phyloP scores from a whole-genome alignment of 148 eudicot species.

The Heliamphora exappendiculata region DNA sequence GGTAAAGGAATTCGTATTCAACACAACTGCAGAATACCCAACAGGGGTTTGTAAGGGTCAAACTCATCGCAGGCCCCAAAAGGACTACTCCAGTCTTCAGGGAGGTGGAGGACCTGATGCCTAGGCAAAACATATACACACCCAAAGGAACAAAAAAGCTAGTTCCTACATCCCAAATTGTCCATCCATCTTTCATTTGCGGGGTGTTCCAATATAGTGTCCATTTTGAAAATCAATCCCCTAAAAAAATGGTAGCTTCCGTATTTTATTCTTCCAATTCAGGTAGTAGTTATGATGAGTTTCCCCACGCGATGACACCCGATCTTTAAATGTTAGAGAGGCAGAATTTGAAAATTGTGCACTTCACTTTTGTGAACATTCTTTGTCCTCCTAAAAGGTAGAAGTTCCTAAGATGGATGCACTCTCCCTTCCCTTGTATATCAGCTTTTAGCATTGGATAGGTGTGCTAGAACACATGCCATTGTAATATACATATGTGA shows the following conservation, averaged over 20 bases:
- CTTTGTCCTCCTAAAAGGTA: neutral
- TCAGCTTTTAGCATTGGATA: neutral
- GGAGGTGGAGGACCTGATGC: no score
- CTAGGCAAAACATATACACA: neutral
- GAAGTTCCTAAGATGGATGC: neutral
- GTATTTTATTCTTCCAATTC: neutral
- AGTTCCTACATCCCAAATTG: neutral
- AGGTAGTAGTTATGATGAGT: neutral
- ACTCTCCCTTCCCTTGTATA: neutral
- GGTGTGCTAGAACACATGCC: neutral
- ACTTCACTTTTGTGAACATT: neutral
- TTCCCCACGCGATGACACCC: neutral
- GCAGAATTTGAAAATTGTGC: neutral
- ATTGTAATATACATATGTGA: neutral
- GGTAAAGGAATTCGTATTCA: no score
- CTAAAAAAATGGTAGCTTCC: neutral
- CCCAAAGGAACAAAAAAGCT: neutral
- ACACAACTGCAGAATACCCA: no score
- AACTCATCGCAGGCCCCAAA: no score
- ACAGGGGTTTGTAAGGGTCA: no score
- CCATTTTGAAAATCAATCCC: neutral
- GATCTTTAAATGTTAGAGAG: neutral
- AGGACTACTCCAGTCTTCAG: no score
- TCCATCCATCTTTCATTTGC: neutral
- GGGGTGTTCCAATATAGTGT: neutral